Percentiles rank a stretch among this genome's conserved stretches.
phyloP scores from a whole-genome alignment of 2,329 filamentous ascomycete species.

The Cladorrhinum sp. region DNA sequence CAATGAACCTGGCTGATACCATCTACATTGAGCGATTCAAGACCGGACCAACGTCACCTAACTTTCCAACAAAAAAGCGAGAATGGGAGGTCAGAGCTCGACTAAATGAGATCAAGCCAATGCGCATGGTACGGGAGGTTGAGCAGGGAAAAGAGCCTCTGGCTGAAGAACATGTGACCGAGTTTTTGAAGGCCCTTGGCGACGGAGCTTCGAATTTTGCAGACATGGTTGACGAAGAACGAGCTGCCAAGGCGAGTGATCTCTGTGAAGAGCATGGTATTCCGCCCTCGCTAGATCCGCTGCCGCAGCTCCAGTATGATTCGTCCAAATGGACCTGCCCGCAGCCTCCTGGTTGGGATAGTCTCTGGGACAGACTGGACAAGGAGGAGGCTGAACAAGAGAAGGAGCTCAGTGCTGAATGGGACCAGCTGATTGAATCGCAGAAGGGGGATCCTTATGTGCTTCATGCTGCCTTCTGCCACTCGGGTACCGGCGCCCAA shows the following conservation, averaged over 20 bases:
- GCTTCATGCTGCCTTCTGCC: slow-evolving; percentile 90
- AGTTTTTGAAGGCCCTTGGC: background rate
- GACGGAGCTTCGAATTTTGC: background rate
- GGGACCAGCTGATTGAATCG: slow-evolving; percentile 40
- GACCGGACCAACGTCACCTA: slow-evolving; percentile 56
- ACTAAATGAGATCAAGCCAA: slow-evolving; percentile 16
- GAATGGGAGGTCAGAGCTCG: slow-evolving; percentile 63
- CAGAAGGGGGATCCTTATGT: slow-evolving; percentile 69
- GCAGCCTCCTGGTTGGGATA: slow-evolving; percentile 19
- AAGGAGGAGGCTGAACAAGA: slow-evolving; percentile 35
- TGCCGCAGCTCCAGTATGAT: background rate
- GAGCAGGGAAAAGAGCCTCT: background rate
- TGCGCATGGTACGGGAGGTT: background rate
- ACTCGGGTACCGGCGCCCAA: slow-evolving; percentile 66
- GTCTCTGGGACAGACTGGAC: slow-evolving; percentile 40
- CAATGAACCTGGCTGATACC: slow-evolving; percentile 74
- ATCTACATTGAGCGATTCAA: slow-evolving; percentile 87
- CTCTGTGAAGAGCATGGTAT: background rate
- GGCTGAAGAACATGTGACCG: background rate
- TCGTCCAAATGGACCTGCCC: background rate
- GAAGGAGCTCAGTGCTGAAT: slow-evolving; percentile 29
- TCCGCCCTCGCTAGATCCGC: background rate
- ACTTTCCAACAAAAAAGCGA: slow-evolving; percentile 63
- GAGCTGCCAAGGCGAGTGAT: background rate
- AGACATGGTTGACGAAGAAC: background rate